Percentiles rank a stretch among this genome's conserved stretches.
These are phyloP conservation scores for Talinum fruticosum DNA, from an alignment of 148 eudicot species.

Conservation along the genomic window DNA sequence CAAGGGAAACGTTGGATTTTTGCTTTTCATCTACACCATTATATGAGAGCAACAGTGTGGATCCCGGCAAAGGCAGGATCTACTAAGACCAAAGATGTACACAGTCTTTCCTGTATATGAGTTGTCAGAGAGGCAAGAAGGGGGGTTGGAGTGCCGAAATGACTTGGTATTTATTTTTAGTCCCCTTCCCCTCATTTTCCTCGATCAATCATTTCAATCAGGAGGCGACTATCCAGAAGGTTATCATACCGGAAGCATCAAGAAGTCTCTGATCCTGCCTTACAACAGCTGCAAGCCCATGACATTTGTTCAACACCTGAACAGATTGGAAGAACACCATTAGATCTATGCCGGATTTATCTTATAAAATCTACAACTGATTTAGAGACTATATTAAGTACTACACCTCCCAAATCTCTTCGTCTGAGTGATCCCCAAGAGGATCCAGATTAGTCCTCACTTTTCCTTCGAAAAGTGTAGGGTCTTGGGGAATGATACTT, in stretches of 20 bases:
- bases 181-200: not conserved
- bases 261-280: conserved; percentile 61
- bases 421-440: conserved; percentile 56
- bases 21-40: not conserved
- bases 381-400: not conserved
- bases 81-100: not conserved
- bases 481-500: conserved; percentile 94
- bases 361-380: not conserved
- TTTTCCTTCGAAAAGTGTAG: conserved; percentile 83
- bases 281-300: conserved; percentile 49
- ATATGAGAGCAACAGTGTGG: not conserved
- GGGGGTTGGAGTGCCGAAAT: not conserved
- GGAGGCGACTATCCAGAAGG: not conserved
- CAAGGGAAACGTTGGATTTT: not conserved
- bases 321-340: not conserved
- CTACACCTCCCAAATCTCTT: conserved; percentile 79
- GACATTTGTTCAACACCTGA: conserved; percentile 72
- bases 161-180: not conserved
- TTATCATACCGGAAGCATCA: conserved; percentile 67
- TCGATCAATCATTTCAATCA: not conserved
- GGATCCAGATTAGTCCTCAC: conserved; percentile 84
- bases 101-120: not conserved
- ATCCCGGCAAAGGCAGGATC: not conserved
- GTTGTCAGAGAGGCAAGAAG: not conserved
- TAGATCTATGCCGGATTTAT: not conserved